Conservation (phyloP, 768 basidiomycete species). For the Boletellus emodensis region DNA sequence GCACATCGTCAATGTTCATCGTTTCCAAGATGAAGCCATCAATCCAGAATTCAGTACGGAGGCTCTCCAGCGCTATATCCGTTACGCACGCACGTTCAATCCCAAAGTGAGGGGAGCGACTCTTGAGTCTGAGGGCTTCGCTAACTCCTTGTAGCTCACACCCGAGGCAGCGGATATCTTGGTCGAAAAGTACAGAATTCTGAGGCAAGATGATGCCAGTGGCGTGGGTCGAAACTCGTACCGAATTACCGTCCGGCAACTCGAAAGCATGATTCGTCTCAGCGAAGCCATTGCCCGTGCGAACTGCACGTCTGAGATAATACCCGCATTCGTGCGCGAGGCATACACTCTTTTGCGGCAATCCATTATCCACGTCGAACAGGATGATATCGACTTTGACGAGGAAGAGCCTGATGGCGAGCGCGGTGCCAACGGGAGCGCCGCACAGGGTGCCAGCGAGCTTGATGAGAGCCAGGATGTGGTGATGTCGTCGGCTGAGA, state of each 20-base stretch:
- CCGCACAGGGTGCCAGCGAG: conserved; percentile 32
- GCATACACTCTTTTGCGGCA: conserved; percentile 91
- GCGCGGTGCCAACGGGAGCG: conserved; percentile 37
- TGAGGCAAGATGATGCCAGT: conserved; percentile 89
- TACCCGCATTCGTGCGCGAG: conserved; percentile 90
- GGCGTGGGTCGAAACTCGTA: conserved; percentile 90
- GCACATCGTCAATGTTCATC: conserved; percentile 97
- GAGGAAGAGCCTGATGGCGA: conserved; percentile 75
- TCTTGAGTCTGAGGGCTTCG: not conserved
- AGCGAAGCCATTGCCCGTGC: conserved; percentile 97
- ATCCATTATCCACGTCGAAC: conserved; percentile 99
- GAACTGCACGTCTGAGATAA: conserved; percentile 96
- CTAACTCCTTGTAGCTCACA: conserved; percentile 60
- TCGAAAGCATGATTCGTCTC: conserved; percentile 97
- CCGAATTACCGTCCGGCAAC: conserved; percentile 94
- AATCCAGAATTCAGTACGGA: conserved; percentile 97
- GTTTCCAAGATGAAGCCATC: conserved; percentile 92
- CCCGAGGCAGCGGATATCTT: conserved; percentile 88
- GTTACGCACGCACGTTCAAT: conserved; percentile 95
- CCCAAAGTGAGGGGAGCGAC: conserved; percentile 64
- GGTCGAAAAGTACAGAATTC: conserved; percentile 90
- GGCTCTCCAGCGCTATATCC: conserved; percentile 92
- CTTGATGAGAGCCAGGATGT: conserved; percentile 55
- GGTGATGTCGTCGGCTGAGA: conserved; percentile 60
- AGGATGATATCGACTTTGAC: conserved; percentile 97